A percentile compares a stretch with the other conserved stretches of the same genome.
Conservation (phyloP, 305 asterid species). For the Solanum hybrid region DNA sequence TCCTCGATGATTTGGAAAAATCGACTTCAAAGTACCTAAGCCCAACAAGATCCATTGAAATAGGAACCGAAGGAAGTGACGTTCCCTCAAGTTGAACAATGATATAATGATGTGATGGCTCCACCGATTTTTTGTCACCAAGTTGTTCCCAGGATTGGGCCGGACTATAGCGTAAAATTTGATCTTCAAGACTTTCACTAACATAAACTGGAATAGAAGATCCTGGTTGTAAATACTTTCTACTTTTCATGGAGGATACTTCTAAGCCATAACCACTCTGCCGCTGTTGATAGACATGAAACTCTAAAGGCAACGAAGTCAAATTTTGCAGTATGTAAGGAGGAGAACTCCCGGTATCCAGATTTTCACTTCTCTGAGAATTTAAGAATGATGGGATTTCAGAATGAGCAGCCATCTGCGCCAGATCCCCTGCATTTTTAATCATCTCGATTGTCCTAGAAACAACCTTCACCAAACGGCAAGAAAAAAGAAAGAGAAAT, state of each 20-base stretch:
- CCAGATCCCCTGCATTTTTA: conserved; percentile 47
- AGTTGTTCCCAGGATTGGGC: conserved; percentile 60
- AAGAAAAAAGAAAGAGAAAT: conserved; percentile 14
- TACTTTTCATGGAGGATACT: conserved; percentile 45
- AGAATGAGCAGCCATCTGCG: conserved; percentile 26
- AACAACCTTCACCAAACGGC: conserved; percentile 44
- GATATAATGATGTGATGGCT: conserved; percentile 67
- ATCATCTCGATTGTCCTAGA: conserved; percentile 63
- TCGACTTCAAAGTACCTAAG: conserved; percentile 86
- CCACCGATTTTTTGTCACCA: conserved; percentile 49
- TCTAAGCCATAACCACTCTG: conserved; percentile 45
- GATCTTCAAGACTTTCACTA: conserved; percentile 66
- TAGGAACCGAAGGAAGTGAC: conserved; percentile 64
- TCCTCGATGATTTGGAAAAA: conserved; percentile 60
- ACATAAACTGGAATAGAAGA: conserved; percentile 67
- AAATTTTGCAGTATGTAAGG: conserved; percentile 87
- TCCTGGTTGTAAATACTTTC: conserved; percentile 54
- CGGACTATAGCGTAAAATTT: conserved; percentile 52
- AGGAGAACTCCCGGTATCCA: conserved; percentile 57
- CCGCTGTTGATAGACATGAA: conserved; percentile 45
- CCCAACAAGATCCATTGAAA: conserved; percentile 98
- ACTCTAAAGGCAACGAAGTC: conserved; percentile 73
- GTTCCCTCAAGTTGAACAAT: conserved; percentile 86
- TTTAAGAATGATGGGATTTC: conserved; percentile 33
- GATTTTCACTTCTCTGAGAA: conserved; percentile 35